phyloP scores from a whole-genome alignment of 106 monocot species.

The Dioscorea alata region DNA sequence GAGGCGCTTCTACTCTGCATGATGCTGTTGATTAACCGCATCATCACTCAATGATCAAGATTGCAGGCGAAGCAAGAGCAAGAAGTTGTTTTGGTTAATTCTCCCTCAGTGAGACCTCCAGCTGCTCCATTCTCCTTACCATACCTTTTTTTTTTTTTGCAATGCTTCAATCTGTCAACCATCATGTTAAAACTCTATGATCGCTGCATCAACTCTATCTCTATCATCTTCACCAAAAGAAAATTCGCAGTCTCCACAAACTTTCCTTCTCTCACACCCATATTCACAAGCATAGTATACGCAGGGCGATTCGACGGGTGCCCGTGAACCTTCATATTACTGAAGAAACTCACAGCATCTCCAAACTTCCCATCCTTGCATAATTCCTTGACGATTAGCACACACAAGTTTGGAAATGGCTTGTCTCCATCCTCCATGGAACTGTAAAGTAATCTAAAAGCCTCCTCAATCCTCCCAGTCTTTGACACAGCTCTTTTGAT shows the following conservation, averaged over 20 bases:
- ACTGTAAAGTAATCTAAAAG: constrained; percentile 53
- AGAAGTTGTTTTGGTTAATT: too few relatives aligned
- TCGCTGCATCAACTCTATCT: constrained; percentile 67
- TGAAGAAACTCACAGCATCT: constrained; percentile 75
- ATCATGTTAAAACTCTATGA: constrained; percentile 69
- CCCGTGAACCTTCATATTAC: constrained; percentile 70
- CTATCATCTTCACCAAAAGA: constrained; percentile 88
- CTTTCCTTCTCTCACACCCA: constrained; percentile 83
- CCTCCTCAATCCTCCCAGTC: constrained; percentile 65
- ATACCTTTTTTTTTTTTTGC: constrained; percentile 76
- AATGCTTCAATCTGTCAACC: constrained; percentile 78
- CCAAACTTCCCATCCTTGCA: constrained; percentile 71
- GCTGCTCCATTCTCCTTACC: constrained; percentile 73
- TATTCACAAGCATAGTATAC: constrained; percentile 92
- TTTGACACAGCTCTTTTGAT: constrained; percentile 64
- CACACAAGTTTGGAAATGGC: constrained; percentile 88
- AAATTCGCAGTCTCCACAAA: constrained; percentile 76
- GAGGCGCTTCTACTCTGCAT: too few relatives aligned
- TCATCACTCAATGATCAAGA: too few relatives aligned
- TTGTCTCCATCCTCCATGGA: constrained; percentile 66
- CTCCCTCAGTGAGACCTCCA: constrained; percentile 52
- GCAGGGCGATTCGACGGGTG: constrained; percentile 85
- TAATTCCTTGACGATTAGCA: constrained; percentile 71
- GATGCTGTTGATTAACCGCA: too few relatives aligned
- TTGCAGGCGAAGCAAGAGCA: too few relatives aligned